These are phyloP conservation scores for Jackrogersella multiformis DNA, from an alignment of 495 filamentous ascomycete species.

Conservation along the genomic window DNA sequence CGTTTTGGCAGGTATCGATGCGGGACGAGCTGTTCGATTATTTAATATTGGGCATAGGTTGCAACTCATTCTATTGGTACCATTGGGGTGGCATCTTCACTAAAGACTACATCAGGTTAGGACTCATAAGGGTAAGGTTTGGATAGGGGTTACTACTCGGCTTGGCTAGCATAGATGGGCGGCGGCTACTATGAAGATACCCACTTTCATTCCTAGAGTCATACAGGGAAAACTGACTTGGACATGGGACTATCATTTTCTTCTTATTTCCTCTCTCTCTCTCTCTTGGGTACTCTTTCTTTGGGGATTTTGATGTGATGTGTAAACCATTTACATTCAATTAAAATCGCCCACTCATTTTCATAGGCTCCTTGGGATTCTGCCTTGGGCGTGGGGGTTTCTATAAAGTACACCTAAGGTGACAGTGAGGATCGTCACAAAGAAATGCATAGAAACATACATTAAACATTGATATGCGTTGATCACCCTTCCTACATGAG, in stretches of 20 bases:
- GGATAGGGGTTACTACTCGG: conserved; percentile 4
- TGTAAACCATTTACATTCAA: background rate
- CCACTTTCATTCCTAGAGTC: conserved; percentile 22
- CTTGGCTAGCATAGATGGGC: background rate
- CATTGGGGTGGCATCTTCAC: background rate
- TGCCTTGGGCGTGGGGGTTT: background rate
- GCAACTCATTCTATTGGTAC: conserved; percentile 8
- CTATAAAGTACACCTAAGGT: background rate
- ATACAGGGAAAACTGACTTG: background rate
- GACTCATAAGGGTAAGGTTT: background rate
- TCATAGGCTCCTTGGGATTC: background rate
- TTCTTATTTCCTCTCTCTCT: background rate
- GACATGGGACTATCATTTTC: conserved; percentile 6
- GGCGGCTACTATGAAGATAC: conserved; percentile 21
- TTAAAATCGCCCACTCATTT: background rate
- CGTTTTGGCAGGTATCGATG: background rate
- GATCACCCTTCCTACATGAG: conserved; percentile 17
- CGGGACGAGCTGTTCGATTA: background rate
- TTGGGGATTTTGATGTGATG: no score
- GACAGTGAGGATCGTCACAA: background rate
- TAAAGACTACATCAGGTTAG: background rate
- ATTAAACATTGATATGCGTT: conserved; percentile 13
- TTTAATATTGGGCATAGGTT: background rate
- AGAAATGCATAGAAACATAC: conserved; percentile 13
- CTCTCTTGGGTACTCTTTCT: background rate